Percentiles rank a stretch among this genome's conserved stretches.
phyloP scores from a whole-genome alignment of 768 basidiomycete species.

The Pisolithus microcarpus region DNA sequence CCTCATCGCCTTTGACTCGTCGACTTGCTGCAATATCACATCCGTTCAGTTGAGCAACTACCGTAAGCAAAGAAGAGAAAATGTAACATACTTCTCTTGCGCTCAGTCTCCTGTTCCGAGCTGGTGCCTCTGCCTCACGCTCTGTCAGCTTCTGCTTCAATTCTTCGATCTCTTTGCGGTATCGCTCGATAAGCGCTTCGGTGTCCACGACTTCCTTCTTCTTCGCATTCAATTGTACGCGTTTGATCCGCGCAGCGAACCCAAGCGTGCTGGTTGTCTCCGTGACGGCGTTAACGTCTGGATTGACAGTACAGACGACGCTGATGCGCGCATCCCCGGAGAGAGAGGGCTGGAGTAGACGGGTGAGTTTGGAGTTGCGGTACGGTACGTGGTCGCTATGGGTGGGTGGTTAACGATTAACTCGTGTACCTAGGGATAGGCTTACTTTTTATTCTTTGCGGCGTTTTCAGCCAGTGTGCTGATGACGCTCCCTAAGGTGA shows the following conservation, averaged over 20 bases:
- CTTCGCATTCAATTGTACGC: slow-evolving; percentile 78
- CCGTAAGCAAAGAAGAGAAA: not conserved
- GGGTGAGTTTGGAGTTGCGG: slow-evolving; percentile 91
- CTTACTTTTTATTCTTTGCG: slow-evolving; percentile 62
- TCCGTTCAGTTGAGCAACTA: not conserved
- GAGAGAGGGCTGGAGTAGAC: slow-evolving; percentile 89
- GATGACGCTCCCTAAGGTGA: slow-evolving; percentile 91
- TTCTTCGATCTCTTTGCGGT: slow-evolving; percentile 90
- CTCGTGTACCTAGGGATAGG: not conserved
- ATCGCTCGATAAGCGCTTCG: slow-evolving; percentile 88
- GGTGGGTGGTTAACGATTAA: not conserved
- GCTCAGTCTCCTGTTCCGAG: slow-evolving; percentile 34
- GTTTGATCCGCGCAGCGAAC: slow-evolving; percentile 89
- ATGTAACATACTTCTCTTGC: slow-evolving; percentile 35
- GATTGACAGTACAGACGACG: slow-evolving; percentile 94
- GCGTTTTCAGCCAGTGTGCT: slow-evolving; percentile 87
- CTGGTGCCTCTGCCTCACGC: slow-evolving; percentile 56
- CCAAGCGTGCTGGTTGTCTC: slow-evolving; percentile 89
- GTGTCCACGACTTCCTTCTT: slow-evolving; percentile 94
- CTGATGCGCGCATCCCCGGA: slow-evolving; percentile 94
- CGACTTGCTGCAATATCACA: slow-evolving; percentile 52
- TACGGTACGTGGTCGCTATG: slow-evolving; percentile 84
- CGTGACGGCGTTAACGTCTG: slow-evolving; percentile 65
- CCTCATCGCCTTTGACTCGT: slow-evolving; percentile 78
- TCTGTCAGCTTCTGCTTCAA: slow-evolving; percentile 69